Evolutionary conservation across 2,329 filamentous ascomycete genomes (phyloP).

Genomic region (Chaetothyriales sp.): DNA sequence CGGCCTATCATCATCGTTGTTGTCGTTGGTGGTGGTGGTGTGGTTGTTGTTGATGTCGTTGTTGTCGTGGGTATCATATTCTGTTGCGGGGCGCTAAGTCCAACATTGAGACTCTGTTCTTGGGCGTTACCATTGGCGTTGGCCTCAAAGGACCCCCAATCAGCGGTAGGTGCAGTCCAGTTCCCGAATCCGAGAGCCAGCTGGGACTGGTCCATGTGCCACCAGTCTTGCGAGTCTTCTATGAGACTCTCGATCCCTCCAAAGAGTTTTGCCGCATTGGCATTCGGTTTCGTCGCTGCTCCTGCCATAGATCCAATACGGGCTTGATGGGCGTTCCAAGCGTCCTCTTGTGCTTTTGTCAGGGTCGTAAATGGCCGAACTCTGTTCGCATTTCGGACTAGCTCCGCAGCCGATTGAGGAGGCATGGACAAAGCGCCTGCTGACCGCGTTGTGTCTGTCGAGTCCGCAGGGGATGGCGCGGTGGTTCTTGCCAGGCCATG

Average conservation of each 20-base stretch:
- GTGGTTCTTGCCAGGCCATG: slow-evolving; percentile 9
- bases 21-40: no score
- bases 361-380: slow-evolving; percentile 12
- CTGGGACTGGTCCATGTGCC: slow-evolving; percentile 46
- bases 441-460: slow-evolving; percentile 9
- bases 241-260: slow-evolving; percentile 46
- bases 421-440: slow-evolving; percentile 15
- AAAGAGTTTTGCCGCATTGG: slow-evolving; percentile 37
- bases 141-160: slow-evolving; percentile 12
- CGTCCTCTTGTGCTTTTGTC: slow-evolving; percentile 19
- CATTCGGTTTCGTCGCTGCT: slow-evolving; percentile 25
- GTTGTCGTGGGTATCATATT: neutral
- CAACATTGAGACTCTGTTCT: neutral
- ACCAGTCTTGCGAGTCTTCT: slow-evolving; percentile 50
- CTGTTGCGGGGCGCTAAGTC: neutral
- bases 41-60: neutral
- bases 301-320: slow-evolving; percentile 11
- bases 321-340: slow-evolving; percentile 22
- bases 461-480: slow-evolving; percentile 9
- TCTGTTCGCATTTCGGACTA: slow-evolving; percentile 9
- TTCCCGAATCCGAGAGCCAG: slow-evolving; percentile 48
- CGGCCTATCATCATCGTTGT: neutral
- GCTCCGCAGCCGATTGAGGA: slow-evolving; percentile 18
- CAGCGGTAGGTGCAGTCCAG: slow-evolving; percentile 29
- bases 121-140: neutral